phyloP scores from a whole-genome alignment of 805 yeast genomes.

The Saccharomycopsis vini region DNA sequence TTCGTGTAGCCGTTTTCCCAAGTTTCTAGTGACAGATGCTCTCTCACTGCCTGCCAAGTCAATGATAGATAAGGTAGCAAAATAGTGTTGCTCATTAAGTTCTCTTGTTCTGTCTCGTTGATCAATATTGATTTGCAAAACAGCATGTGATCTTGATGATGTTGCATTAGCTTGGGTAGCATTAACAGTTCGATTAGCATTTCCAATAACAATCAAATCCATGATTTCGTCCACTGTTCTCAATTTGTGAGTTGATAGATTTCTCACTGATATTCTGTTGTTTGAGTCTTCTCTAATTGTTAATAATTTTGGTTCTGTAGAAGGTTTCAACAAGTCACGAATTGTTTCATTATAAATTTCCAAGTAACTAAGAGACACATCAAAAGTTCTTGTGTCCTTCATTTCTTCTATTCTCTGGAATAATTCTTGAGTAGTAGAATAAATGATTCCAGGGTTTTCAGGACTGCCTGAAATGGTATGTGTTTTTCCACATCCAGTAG shows the following conservation, averaged over 20 bases:
- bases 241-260: slow-evolving; percentile 57
- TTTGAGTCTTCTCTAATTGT: slow-evolving; percentile 65
- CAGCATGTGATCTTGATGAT: slow-evolving; percentile 91
- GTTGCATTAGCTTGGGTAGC: slow-evolving; percentile 89
- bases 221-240: slow-evolving; percentile 59
- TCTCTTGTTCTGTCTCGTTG: slow-evolving; percentile 56
- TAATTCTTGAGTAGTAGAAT: slow-evolving; percentile 67
- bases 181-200: slow-evolving; percentile 67
- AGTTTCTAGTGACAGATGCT: slow-evolving; percentile 79
- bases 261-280: slow-evolving; percentile 59
- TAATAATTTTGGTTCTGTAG: slow-evolving; percentile 35
- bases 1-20: slow-evolving; percentile 74
- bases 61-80: slow-evolving; percentile 76
- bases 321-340: slow-evolving; percentile 65
- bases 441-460: slow-evolving; percentile 70
- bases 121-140: slow-evolving; percentile 66
- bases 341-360: slow-evolving; percentile 91
- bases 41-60: slow-evolving; percentile 95
- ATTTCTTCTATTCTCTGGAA: slow-evolving; percentile 51
- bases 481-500: slow-evolving; percentile 97
- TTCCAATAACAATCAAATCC: slow-evolving; percentile 68
- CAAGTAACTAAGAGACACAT: slow-evolving; percentile 60
- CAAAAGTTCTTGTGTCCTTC: slow-evolving; percentile 46
- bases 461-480: slow-evolving; percentile 78
- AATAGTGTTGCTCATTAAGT: slow-evolving; percentile 55